These are phyloP conservation scores for Symbiodinium natans DNA, from an alignment of 73 alveolate species.

Conservation along the genomic window DNA sequence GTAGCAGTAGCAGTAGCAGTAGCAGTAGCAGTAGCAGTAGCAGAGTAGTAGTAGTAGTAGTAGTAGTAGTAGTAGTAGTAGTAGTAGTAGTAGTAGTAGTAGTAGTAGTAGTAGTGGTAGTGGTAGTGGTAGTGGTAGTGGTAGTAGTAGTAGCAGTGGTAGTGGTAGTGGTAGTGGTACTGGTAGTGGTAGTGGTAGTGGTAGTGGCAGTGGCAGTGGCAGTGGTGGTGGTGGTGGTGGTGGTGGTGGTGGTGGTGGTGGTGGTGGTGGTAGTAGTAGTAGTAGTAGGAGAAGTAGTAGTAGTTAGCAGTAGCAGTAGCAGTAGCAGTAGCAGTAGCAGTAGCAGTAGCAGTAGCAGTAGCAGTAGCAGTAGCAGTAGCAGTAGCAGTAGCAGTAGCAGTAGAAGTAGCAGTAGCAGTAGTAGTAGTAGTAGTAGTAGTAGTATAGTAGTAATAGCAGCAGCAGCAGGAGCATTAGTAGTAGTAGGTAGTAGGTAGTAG, in stretches of 20 bases:
- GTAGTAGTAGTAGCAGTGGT: not conserved
- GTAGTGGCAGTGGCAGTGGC: conserved; percentile 11
- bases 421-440: conserved; percentile 3
- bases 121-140: not conserved
- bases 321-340: conserved; percentile 9
- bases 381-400: not conserved
- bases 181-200: not conserved
- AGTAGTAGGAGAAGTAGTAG: too few species aligned
- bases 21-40: not conserved
- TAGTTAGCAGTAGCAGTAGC: conserved; percentile 11
- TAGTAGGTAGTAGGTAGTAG: too few species aligned
- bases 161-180: not conserved
- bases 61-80: not conserved
- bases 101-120: not conserved
- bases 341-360: conserved; percentile 7
- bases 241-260: not conserved
- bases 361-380: conserved; percentile 1
- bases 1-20: not conserved
- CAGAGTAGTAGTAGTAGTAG: not conserved
- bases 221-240: not conserved
- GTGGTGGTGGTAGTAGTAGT: not conserved
- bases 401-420: not conserved
- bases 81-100: not conserved
- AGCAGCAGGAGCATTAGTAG: too few species aligned
- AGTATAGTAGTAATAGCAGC: too few species aligned